These are phyloP conservation scores for Globisporangium lucens DNA, from an alignment of 352 stramenopile species.

Conservation along the genomic window DNA sequence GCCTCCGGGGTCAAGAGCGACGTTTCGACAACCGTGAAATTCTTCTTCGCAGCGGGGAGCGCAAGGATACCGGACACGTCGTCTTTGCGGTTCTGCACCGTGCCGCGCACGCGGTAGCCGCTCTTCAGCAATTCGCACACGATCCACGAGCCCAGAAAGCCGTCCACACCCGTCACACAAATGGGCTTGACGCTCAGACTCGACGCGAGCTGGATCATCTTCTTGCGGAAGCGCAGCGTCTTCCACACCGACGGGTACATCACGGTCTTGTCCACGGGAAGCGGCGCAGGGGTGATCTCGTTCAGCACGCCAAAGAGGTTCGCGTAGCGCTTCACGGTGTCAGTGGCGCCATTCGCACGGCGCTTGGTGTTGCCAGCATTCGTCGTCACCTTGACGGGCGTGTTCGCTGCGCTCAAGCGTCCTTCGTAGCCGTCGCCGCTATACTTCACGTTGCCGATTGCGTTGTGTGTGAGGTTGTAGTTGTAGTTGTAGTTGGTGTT, in stretches of 20 bases:
- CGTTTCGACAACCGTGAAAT: constrained; percentile 86
- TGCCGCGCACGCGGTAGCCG: constrained; percentile 81
- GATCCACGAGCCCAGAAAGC: constrained; percentile 85
- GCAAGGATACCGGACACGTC: constrained; percentile 76
- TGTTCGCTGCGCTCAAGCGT: constrained; percentile 11
- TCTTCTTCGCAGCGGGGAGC: constrained; percentile 67
- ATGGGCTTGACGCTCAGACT: constrained; percentile 78
- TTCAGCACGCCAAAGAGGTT: constrained; percentile 21
- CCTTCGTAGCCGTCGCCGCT: constrained; percentile 4
- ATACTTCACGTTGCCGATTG: constrained; percentile 12
- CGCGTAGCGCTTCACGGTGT: constrained; percentile 17
- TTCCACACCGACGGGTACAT: constrained; percentile 87
- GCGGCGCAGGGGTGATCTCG: constrained; percentile 11
- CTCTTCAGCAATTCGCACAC: constrained; percentile 72
- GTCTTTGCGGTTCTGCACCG: constrained; percentile 83
- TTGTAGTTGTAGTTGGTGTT: constrained; percentile 6
- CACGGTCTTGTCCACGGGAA: constrained; percentile 11
- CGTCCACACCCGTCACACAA: constrained; percentile 84
- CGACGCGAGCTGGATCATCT: constrained; percentile 72
- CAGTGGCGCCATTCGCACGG: constrained; percentile 8
- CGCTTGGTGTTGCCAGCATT: constrained; percentile 8
- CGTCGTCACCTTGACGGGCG: constrained; percentile 13
- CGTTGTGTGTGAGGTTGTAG: constrained; percentile 18
- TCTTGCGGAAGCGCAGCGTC: constrained; percentile 74
- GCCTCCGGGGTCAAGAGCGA: constrained; percentile 84